Conservation (phyloP, 83 land plant genomes). For the Thuja plicata region DNA sequence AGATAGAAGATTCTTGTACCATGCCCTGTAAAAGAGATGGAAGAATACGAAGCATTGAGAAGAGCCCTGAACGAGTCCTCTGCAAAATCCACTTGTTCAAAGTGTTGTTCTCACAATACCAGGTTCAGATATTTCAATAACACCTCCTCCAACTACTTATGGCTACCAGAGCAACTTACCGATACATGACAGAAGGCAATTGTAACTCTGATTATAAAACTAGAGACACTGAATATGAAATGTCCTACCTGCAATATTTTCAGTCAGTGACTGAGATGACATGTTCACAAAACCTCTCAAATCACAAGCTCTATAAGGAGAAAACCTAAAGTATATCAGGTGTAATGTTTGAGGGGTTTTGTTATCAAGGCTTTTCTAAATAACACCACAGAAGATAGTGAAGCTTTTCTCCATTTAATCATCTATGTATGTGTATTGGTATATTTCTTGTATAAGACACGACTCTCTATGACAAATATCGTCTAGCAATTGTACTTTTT, state of each 20-base stretch:
- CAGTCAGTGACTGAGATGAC: not conserved
- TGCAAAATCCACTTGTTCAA: too few relatives aligned
- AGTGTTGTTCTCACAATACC: too few relatives aligned
- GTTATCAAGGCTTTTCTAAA: not conserved
- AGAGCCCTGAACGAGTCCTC: too few relatives aligned
- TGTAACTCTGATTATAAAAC: conserved; percentile 26
- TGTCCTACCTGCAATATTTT: conserved; percentile 31
- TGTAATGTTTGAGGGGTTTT: not conserved
- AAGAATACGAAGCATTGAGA: too few relatives aligned
- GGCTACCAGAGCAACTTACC: conserved; percentile 37
- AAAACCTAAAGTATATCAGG: not conserved
- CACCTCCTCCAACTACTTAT: not conserved
- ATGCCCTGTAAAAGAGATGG: too few relatives aligned
- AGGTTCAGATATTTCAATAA: too few relatives aligned
- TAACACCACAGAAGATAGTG: not conserved
- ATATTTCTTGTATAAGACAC: too few relatives aligned
- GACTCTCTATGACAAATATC: too few relatives aligned
- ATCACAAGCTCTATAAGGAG: not conserved
- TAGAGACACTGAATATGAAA: conserved; percentile 31
- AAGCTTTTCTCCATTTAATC: not conserved
- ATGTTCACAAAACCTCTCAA: not conserved
- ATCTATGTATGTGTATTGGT: too few relatives aligned
- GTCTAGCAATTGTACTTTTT: too few relatives aligned
- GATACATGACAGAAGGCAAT: conserved; percentile 32
- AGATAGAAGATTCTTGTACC: too few relatives aligned